Base-by-base conservation (phyloP, 192 early-diverging fungal species). In the Thamnidium elegans region DNA sequence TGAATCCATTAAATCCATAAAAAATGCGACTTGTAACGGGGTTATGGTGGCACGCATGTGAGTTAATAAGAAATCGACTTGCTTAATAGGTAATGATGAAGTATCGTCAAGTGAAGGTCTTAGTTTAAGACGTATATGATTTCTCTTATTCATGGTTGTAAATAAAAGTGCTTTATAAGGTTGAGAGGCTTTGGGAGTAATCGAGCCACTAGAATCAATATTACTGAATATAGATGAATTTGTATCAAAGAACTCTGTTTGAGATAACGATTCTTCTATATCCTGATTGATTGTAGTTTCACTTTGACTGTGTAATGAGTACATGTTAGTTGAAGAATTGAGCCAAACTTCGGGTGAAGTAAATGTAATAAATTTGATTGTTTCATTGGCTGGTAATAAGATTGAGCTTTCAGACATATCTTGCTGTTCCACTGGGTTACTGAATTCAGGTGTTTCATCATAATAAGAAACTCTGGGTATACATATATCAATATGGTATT, bases 391-490 rank as follows among this genome's bases (percentile, higher is more conserved):
- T 7, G 78, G 75, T 23, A 80, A 47, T 26, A 74, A 54, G 13
- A 80, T 68, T 20, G 70, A 77, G 3, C 71, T 74, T 3, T 65
- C 65, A 31, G 61, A 66, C 42, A 67, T 53, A 7, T n/a, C 39
- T 2, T 42, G 66, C 34, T 53, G 66, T 4, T 58, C 50, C 0
- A 62, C 50, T 20, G 68, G 30, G 15, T 74, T 59, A 34, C 21
- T 66, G 14, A 82, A 77, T 17, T 77, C 82, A 9, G 81, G 83
- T 9, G 84, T 85, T 44, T 86, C 85, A 62, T 88, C 86, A 19
- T 65, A 67, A 66, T 81, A 86, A 3, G 77, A 73, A 54, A 88
- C 79, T 6, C 48, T 66, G 0, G 85, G 80, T 52, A 86, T 52
- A 26, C 60, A 39, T 42, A 88, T 73, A 14, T 82, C 82, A 15